Evolutionary conservation across 495 filamentous ascomycete species (phyloP), one percentile per base, ranked within the genome.

Genomic region (Xanthoparmelia taractica): DNA sequence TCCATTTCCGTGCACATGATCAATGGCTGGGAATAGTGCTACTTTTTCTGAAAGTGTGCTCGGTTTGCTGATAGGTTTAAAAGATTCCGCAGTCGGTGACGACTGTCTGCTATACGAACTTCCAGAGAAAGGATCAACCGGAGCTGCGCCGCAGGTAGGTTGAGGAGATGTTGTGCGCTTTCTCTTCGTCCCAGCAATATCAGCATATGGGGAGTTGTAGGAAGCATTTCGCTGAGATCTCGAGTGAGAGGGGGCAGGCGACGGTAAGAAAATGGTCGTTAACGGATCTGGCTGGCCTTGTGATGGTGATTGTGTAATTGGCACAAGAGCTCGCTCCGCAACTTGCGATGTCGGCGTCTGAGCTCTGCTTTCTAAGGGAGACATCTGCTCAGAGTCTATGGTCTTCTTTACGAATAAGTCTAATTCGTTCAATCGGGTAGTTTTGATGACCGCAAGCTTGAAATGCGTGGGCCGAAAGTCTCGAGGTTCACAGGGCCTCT

Each of bases 381-480:
- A 47, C 20, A 13, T 47, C 11, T 41, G 58, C 31, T 45, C 27
- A 52, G 41, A 55, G 36, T 40, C 31, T 40, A 27, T 20, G 23
- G 17, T 11, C 13, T 15, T 7, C 12, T 36, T 33, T 12, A 56
- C 4, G 41, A 40, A 58, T 55, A 54, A 63, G 5, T 58, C 18
- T 20, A 63, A 40, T 31, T 58, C 41, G 13, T 20, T 54, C 55
- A 63, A 58, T 8, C 61, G 55, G 38, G 41, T 43, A 20, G n/a
- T 36, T 41, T 63, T 63, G 54, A 63, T 50, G 31, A 63, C 43
- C 20, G 55, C 61, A 27, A 63, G 31, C 43, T 63, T 63, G 55
- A 37, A 63, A n/a, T 20, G 33, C 13, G n/a, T 15, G 5, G 61
- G 41, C 18, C 60, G 50, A 56, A 61, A 41, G 41, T 54, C 40